A percentile compares a stretch with the other conserved stretches of the same genome.
These are phyloP conservation scores for Ceratocystis cacaofunesta DNA, from an alignment of 2,329 filamentous ascomycete genomes.

Conservation along the genomic window DNA sequence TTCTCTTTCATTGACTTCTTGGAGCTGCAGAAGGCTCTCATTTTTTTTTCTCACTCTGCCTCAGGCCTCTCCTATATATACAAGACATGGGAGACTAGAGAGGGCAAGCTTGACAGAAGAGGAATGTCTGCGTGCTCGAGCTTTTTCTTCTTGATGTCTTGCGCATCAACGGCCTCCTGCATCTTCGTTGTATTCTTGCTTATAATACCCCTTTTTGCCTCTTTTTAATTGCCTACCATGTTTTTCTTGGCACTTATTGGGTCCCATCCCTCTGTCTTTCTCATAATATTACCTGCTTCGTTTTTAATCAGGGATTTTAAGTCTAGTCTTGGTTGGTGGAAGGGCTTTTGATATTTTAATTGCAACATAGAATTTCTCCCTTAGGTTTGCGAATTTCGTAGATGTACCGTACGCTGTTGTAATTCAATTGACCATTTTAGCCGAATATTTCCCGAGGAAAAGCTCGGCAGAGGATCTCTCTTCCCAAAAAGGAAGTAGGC, in stretches of 20 bases:
- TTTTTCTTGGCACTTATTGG: neutral
- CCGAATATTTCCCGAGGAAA: neutral
- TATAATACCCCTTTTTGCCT: slow-evolving; percentile 31
- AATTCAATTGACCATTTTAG: neutral
- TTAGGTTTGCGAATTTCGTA: neutral
- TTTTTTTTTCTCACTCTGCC: neutral
- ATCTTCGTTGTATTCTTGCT: slow-evolving; percentile 28
- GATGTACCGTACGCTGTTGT: no score
- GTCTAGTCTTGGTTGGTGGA: neutral
- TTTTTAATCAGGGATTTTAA: neutral
- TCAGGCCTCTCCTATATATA: neutral
- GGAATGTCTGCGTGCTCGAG: neutral
- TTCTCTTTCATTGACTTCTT: neutral
- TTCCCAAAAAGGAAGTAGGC: neutral
- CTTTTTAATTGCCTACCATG: neutral
- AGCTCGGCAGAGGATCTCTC: neutral
- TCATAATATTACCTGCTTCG: neutral
- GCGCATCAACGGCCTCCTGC: slow-evolving; percentile 17
- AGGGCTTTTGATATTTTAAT: neutral
- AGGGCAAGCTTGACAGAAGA: neutral
- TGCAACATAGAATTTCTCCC: neutral
- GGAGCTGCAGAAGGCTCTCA: neutral
- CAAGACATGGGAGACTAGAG: neutral
- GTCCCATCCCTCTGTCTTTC: neutral
- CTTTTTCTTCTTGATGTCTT: slow-evolving; percentile 2